A percentile compares a stretch with the other conserved stretches of the same genome.
Conservation (phyloP, 1,139 yeast species). For the Candida sp. region DNA sequence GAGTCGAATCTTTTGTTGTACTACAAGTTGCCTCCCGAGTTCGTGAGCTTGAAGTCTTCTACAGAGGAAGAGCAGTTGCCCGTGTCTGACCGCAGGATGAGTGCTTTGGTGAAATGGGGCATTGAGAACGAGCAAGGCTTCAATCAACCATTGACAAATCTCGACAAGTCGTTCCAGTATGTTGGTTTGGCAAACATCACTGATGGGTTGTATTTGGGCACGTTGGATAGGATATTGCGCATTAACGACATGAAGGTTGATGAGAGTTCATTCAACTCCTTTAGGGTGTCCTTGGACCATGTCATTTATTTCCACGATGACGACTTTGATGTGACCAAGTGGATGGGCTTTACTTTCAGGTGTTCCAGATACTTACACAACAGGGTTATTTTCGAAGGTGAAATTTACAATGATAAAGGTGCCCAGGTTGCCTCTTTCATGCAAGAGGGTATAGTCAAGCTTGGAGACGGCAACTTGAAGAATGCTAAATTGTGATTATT, state of each 20-base stretch:
- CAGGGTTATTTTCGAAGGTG: conserved; percentile 63
- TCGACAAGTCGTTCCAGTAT: conserved; percentile 42
- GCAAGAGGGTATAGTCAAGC: conserved; percentile 63
- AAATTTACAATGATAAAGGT: conserved; percentile 56
- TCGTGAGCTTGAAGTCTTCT: conserved; percentile 28
- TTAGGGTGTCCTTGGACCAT: conserved; percentile 69
- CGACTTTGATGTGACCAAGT: conserved; percentile 54
- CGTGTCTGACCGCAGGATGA: conserved; percentile 39
- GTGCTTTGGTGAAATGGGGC: conserved; percentile 49
- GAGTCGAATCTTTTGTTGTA: conserved; percentile 24
- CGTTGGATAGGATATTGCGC: conserved; percentile 36
- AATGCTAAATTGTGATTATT: conserved; percentile 18
- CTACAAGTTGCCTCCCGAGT: conserved; percentile 46
- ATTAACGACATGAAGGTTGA: conserved; percentile 23
- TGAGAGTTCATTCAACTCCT: conserved; percentile 33
- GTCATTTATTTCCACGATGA: conserved; percentile 68
- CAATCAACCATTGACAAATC: conserved; percentile 17
- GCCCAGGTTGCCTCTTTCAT: conserved; percentile 63
- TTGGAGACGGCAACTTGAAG: conserved; percentile 17
- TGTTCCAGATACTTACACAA: conserved; percentile 58
- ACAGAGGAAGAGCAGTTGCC: conserved; percentile 26
- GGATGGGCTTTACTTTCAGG: conserved; percentile 56
- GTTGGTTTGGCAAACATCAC: conserved; percentile 67
- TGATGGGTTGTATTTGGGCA: conserved; percentile 60
- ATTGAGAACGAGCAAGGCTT: conserved; percentile 26